Base-by-base conservation (phyloP, 2,329 filamentous ascomycete genomes). In the Hortaea sp. region DNA sequence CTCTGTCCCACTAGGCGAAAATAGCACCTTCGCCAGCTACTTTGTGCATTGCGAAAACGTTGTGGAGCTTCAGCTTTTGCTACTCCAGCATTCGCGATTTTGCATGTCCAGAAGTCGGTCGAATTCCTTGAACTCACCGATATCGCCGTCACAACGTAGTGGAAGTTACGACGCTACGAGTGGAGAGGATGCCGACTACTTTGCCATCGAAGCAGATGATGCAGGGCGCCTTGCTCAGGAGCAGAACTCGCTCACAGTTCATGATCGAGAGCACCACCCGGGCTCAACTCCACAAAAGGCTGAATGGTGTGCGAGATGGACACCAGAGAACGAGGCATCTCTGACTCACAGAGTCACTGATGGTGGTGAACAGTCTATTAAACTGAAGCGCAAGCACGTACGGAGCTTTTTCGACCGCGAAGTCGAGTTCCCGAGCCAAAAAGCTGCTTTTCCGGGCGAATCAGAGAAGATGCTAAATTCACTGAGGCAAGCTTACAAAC, bases 21-120 rank as follows among this genome's bases (percentile, higher is more conserved):
- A 61, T 41, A 71, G 71, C 9, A 66, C 61, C 29, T 69, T 69
- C 44, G 73, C 73, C 1, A 67, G 67, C 11, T 78, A 76, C 51
- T 77, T 75, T 68, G 66, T 77, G 41, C 74, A 77, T 55, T 62
- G 66, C 1, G 75, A 78, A 46, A 72, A 76, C 51, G 56, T 76
- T 35, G 68, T 77, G 20, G 73, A 77, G 58, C 61, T 74, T n/a
- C 69, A 75, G 42, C 66, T 77, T 6, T 56, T 77, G 2, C 54
- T 78, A 7, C 61, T 76, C 4, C 72, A 76, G 48, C 63, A 75
- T 44, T 66, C 72, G 53, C 66, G 67, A 20, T 67, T 69, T 6
- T 66, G 63, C 48, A 53, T 61, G 27, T 46, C 54, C 10, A 45
- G 57, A 39, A 62, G 56, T 45, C 47, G 57, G 6, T 53, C 58